Evolutionary conservation across 768 basidiomycete species (phyloP), one percentile per base, ranked within the genome.

Genomic region (Mrakia frigida): DNA sequence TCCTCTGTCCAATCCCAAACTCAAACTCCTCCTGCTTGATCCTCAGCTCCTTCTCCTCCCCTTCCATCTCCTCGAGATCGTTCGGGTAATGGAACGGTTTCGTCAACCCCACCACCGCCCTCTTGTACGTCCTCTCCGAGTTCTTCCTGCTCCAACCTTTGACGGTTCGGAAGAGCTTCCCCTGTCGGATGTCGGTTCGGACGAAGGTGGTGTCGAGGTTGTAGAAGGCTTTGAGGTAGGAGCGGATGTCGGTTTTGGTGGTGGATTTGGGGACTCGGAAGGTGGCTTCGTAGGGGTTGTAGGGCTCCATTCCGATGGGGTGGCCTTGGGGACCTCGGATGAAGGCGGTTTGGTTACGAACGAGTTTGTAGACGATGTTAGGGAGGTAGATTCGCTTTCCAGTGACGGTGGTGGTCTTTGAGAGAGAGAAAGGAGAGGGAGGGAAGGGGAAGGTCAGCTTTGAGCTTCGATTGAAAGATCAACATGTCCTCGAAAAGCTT

Each of bases 261-360:
- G 95, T 86, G 60, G 89, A 90, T 78, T 89, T 88, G n/a, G 82
- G 91, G 56, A 96, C 87, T 74, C 93, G 92, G 86, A 98, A 96
- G 3, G 94, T 98, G 13, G 94, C 94, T 83, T 94, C 91, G 85
- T 91, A 94, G 0, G 94, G 94, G 78, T 98, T 95, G 86, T 98
- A 98, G 1, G 93, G 86, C 79, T 91, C 85, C 0, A 90, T 92
- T 14, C 50, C 67, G 52, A 75, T 70, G 25, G 46, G 46, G 41
- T 59, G 56, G 3, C 56, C 43, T 35, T 56, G 56, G 18, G 67
- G 46, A 25, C 69, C 56, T 7, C 53, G 41, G 23, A 68, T 68
- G 35, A 68, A 68, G 25, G 14, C 65, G 37, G 65, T 68, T 41
- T 46, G 35, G 50, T 74, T 74, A 4, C 39, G 33, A n/a, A 74